These are phyloP conservation scores for Calonectria multiphialidica DNA, from an alignment of 2,329 filamentous ascomycete genomes.

Conservation along the genomic window DNA sequence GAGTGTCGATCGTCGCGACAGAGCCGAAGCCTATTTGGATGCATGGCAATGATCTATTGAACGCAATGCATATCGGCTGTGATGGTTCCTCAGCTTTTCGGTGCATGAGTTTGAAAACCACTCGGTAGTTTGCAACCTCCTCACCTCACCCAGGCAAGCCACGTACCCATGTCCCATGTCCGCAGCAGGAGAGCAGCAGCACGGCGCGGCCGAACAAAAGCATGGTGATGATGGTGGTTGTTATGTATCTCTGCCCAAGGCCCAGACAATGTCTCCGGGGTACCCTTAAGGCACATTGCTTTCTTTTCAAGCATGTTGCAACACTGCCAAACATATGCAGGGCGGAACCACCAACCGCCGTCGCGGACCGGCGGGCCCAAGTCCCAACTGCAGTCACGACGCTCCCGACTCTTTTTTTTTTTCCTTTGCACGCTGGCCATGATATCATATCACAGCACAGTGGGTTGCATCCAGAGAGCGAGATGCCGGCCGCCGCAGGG, in stretches of 20 bases:
- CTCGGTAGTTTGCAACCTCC: background rate
- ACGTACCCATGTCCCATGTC: background rate
- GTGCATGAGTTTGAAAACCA: conserved; percentile 1
- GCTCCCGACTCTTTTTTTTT: background rate
- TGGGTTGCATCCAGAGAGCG: conserved; percentile 33
- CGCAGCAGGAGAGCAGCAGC: background rate
- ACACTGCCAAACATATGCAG: conserved; percentile 9
- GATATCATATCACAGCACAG: conserved; percentile 49
- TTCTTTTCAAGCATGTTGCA: conserved; percentile 2
- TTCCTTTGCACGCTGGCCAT: conserved; percentile 35
- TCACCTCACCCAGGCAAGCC: conserved; percentile 1
- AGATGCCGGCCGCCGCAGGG: conserved; percentile 27
- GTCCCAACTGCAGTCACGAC: conserved; percentile 12
- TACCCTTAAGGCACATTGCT: background rate
- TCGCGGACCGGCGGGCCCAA: conserved; percentile 1
- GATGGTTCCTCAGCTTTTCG: background rate
- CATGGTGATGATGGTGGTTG: background rate
- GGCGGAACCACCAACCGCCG: conserved; percentile 7
- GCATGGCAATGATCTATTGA: conserved; percentile 5
- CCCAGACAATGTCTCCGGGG: conserved; percentile 6
- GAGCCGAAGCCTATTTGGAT: conserved; percentile 1
- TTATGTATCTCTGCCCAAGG: conserved; percentile 27
- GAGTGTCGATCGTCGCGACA: background rate
- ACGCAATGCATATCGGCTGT: background rate
- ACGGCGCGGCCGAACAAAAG: background rate